Conservation (phyloP, 2,329 filamentous ascomycete genomes). For the Nigrospora sphaerica region DNA sequence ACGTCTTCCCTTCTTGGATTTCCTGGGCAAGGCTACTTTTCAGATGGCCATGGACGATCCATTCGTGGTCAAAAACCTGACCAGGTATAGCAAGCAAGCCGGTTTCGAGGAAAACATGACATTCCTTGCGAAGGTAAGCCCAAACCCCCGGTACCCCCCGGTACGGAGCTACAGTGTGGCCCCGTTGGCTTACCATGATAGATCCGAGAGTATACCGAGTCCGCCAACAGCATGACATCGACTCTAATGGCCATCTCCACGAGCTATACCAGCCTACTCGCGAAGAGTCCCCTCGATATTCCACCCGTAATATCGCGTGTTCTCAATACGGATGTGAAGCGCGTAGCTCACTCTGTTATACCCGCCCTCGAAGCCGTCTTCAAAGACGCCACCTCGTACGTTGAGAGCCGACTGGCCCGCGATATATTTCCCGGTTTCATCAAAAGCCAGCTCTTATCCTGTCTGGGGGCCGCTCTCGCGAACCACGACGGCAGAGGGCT, state of each 20-base stretch:
- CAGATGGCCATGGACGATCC: conserved; percentile 42
- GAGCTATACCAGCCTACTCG: conserved; percentile 28
- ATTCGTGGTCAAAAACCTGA: conserved; percentile 35
- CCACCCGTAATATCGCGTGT: conserved; percentile 30
- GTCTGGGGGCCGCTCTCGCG: conserved; percentile 31
- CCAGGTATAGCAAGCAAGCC: conserved; percentile 39
- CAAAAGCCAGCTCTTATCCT: conserved; percentile 40
- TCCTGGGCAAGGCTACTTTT: conserved; percentile 43
- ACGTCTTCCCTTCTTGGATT: conserved; percentile 30
- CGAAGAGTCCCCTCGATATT: conserved; percentile 31
- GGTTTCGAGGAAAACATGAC: conserved; percentile 43
- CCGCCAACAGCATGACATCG: conserved; percentile 35
- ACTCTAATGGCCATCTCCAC: conserved; percentile 37
- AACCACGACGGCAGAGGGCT: conserved; percentile 11
- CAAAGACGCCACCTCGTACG: conserved; percentile 30
- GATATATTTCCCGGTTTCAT: conserved; percentile 47
- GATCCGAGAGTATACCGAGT: conserved; percentile 36
- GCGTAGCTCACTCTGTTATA: conserved; percentile 33
- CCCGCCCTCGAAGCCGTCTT: conserved; percentile 39
- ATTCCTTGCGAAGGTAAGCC: conserved; percentile 39
- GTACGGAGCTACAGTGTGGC: too few species aligned
- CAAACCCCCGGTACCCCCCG: too few species aligned
- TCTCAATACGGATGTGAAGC: conserved; percentile 38
- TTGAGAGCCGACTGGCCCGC: conserved; percentile 34
- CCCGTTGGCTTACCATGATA: conserved; percentile 4